These are phyloP conservation scores for Ganoderma resinaceum DNA, from an alignment of 1,284 basidiomycete genomes.

Conservation along the genomic window DNA sequence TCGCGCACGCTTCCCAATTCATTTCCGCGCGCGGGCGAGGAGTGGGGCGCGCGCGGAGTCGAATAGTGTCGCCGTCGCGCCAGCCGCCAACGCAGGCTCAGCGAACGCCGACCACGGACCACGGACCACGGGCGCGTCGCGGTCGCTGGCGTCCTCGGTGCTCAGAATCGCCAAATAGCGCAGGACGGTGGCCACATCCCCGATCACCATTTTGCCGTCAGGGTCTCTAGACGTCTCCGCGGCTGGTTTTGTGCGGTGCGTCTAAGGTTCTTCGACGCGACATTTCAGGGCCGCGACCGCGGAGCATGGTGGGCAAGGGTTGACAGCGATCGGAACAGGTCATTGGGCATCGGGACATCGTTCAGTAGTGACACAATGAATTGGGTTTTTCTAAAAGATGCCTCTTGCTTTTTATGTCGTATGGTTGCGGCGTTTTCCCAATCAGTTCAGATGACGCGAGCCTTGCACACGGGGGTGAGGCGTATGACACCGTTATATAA, in stretches of 20 bases:
- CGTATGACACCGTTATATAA: background rate
- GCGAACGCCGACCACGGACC: slow-evolving; percentile 5
- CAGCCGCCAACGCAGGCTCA: background rate
- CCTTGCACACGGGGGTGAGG: background rate
- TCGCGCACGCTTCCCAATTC: background rate
- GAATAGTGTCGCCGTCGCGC: slow-evolving; percentile 5
- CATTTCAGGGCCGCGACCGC: slow-evolving; percentile 4
- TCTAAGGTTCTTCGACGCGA: background rate
- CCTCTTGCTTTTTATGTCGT: background rate
- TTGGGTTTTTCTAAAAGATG: background rate
- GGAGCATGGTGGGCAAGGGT: slow-evolving; percentile 12
- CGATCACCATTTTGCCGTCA: background rate
- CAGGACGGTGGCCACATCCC: slow-evolving; percentile 5
- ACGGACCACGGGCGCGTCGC: background rate
- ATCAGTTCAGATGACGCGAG: background rate
- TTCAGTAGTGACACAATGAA: background rate
- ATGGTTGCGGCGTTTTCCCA: background rate
- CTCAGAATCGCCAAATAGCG: background rate
- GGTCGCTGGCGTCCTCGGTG: background rate
- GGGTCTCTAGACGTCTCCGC: background rate
- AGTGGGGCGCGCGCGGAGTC: slow-evolving; percentile 17
- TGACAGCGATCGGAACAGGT: background rate
- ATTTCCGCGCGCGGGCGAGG: background rate
- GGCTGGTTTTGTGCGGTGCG: slow-evolving; percentile 5
- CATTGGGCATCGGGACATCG: background rate